Evolutionary conservation across 2,329 filamentous ascomycete genomes (phyloP).

Genomic region (Cladobotryum mycophilum): DNA sequence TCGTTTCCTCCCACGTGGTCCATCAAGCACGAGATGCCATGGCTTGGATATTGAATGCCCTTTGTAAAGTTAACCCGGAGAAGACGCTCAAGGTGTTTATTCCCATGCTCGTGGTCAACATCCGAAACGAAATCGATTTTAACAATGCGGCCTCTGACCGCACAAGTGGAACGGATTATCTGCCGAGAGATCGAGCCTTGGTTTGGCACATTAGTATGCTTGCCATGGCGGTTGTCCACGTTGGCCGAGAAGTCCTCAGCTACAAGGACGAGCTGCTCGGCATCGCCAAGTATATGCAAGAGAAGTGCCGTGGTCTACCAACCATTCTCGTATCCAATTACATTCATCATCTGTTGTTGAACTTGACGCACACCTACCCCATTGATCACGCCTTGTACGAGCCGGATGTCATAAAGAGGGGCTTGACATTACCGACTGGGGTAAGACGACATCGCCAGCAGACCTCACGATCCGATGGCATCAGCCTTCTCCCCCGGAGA

Average conservation of each 20-base stretch:
- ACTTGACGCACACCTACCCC: constrained; percentile 89
- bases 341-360: constrained; percentile 91
- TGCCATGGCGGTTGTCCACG: constrained; percentile 96
- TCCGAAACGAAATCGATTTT: constrained; percentile 93
- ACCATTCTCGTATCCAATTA: constrained; percentile 97
- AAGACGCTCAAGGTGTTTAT: constrained; percentile 89
- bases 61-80: constrained; percentile 92
- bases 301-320: constrained; percentile 86
- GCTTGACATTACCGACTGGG: constrained; percentile 81
- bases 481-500: constrained; percentile 69
- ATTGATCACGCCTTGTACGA: constrained; percentile 86
- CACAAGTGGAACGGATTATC: constrained; percentile 86
- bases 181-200: constrained; percentile 84
- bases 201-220: constrained; percentile 98
- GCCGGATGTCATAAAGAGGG: constrained; percentile 62
- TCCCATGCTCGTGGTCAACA: constrained; percentile 83
- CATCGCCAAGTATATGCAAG: constrained; percentile 93
- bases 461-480: constrained; percentile 89
- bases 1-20: constrained; percentile 89
- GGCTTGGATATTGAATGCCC: constrained; percentile 94
- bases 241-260: constrained; percentile 80
- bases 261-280: constrained; percentile 86
- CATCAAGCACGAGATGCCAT: constrained; percentile 96
- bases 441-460: constrained; percentile 64
- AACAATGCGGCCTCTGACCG: constrained; percentile 93